Conservation (phyloP, 345 rosid species). For the Aegle marmelos region DNA sequence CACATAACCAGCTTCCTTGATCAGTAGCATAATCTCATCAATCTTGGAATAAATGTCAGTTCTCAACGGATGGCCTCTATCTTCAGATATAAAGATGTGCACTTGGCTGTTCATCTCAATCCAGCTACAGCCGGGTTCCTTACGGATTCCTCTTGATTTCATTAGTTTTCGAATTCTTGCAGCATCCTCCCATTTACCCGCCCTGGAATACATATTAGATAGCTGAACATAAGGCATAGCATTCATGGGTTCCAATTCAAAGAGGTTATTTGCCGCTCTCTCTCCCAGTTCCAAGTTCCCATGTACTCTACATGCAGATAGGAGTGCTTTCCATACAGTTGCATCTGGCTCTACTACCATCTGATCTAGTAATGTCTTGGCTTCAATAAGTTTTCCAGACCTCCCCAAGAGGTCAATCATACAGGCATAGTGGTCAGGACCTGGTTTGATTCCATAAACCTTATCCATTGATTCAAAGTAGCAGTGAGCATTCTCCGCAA, state of each 20-base stretch:
- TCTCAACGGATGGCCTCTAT: constrained; percentile 63
- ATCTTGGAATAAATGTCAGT: constrained; percentile 64
- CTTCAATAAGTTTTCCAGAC: constrained; percentile 70
- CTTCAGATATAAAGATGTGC: constrained; percentile 74
- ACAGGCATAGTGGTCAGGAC: constrained; percentile 83
- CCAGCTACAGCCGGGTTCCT: constrained; percentile 95
- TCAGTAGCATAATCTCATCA: constrained; percentile 58
- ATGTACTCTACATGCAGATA: constrained; percentile 74
- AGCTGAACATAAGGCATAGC: constrained; percentile 73
- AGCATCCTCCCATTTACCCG: constrained; percentile 72
- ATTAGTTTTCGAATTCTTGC: constrained; percentile 64
- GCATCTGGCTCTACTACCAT: constrained; percentile 81
- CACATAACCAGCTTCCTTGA: constrained; percentile 73
- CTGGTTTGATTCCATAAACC: constrained; percentile 62
- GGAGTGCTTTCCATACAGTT: constrained; percentile 77
- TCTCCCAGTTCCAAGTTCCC: constrained; percentile 66
- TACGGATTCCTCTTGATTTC: constrained; percentile 63
- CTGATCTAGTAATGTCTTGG: constrained; percentile 50
- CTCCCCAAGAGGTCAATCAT: constrained; percentile 92
- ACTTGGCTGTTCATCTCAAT: constrained; percentile 54
- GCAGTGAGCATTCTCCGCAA: constrained; percentile 45
- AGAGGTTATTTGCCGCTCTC: constrained; percentile 71
- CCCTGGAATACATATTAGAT: constrained; percentile 68
- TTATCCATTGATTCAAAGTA: constrained; percentile 68
- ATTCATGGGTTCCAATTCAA: constrained; percentile 66